A percentile compares a stretch with the other conserved stretches of the same genome.
Conservation (phyloP, 2,329 filamentous ascomycete genomes). For the Exophiala sp. region DNA sequence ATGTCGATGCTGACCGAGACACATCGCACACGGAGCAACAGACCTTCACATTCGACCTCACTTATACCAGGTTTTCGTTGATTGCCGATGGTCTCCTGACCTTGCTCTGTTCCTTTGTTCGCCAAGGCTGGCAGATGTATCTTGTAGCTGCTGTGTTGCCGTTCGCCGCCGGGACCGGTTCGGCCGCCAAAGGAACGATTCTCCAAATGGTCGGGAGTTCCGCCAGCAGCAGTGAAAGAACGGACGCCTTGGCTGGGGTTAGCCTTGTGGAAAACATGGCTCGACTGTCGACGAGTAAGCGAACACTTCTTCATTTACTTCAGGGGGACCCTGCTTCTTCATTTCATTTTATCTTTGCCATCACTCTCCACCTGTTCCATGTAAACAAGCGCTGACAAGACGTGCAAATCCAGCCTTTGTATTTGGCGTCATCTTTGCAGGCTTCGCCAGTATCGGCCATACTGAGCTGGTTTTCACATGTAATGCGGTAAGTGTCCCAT, state of each 20-base stretch:
- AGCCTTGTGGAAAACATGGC: slow-evolving; percentile 66
- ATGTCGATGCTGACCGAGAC: neutral
- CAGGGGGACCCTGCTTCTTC: too few species aligned
- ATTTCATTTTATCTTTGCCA: too few species aligned
- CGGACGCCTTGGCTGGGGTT: slow-evolving; percentile 63
- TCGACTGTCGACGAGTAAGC: slow-evolving; percentile 50
- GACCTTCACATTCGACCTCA: slow-evolving; percentile 58
- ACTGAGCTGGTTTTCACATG: slow-evolving; percentile 60
- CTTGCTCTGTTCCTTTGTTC: slow-evolving; percentile 56
- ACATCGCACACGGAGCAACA: slow-evolving; percentile 22
- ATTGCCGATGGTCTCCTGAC: slow-evolving; percentile 61
- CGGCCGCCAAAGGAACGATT: slow-evolving; percentile 67
- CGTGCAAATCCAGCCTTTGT: slow-evolving; percentile 41
- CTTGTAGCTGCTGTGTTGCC: slow-evolving; percentile 60
- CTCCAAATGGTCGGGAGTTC: slow-evolving; percentile 60
- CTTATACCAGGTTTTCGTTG: slow-evolving; percentile 61
- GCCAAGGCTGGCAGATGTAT: slow-evolving; percentile 62
- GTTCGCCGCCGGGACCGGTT: slow-evolving; percentile 62
- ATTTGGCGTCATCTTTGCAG: slow-evolving; percentile 63
- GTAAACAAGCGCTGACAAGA: neutral
- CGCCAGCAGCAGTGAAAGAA: slow-evolving; percentile 42
- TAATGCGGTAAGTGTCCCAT: slow-evolving; percentile 45
- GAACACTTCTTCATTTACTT: too few species aligned
- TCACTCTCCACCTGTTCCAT: too few species aligned
- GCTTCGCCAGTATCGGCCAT: slow-evolving; percentile 54